Evolutionary conservation across 805 yeast species (phyloP).

Genomic region (Yamadazyma sp.): DNA sequence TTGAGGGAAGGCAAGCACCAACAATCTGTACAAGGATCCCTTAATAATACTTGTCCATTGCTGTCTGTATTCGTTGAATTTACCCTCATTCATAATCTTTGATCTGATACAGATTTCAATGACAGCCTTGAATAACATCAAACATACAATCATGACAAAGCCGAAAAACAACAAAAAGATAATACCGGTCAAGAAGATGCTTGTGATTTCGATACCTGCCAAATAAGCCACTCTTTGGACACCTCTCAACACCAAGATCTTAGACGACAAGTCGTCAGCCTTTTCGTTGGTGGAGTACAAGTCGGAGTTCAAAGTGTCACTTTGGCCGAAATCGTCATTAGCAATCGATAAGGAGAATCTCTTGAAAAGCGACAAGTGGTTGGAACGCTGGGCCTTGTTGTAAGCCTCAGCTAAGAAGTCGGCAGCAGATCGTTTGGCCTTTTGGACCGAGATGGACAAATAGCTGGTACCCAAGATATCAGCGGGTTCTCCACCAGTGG

Average conservation of each 20-base stretch:
- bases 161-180: slow-evolving; percentile 79
- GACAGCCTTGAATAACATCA: slow-evolving; percentile 64
- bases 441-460: slow-evolving; percentile 85
- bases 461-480: slow-evolving; percentile 65
- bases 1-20: slow-evolving; percentile 86
- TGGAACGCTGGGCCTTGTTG: slow-evolving; percentile 11
- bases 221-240: slow-evolving; percentile 86
- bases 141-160: slow-evolving; percentile 55
- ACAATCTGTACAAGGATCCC: slow-evolving; percentile 83
- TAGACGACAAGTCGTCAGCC: slow-evolving; percentile 54
- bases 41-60: slow-evolving; percentile 85
- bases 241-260: slow-evolving; percentile 83
- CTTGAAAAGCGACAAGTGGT: slow-evolving; percentile 17
- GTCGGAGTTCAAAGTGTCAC: slow-evolving; percentile 41
- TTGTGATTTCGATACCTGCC: slow-evolving; percentile 83
- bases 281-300: slow-evolving; percentile 75
- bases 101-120: slow-evolving; percentile 63
- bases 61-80: slow-evolving; percentile 72
- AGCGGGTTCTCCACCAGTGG: slow-evolving; percentile 89
- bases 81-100: slow-evolving; percentile 57
- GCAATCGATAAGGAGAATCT: slow-evolving; percentile 27
- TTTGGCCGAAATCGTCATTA: slow-evolving; percentile 46
- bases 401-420: slow-evolving; percentile 17
- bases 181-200: slow-evolving; percentile 81
- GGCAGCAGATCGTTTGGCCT: slow-evolving; percentile 33